Percentiles rank a stretch among this genome's conserved stretches.
Evolutionary conservation across 2,329 filamentous ascomycete species (phyloP).

Genomic region (Exophiala mesophila): DNA sequence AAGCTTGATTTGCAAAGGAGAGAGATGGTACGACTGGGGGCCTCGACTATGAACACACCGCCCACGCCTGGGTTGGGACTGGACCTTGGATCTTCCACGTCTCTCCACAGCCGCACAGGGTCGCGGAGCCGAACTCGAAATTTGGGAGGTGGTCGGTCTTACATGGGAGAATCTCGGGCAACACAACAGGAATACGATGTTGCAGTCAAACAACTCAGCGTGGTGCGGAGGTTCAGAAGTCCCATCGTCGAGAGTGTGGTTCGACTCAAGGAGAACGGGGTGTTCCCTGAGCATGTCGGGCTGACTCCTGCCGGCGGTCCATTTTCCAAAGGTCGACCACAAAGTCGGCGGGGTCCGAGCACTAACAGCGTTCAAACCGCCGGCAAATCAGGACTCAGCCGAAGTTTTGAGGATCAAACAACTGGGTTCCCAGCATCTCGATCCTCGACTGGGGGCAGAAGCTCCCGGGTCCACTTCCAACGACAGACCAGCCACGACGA

Average conservation of each 20-base stretch:
- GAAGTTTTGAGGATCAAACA: constrained; percentile 19
- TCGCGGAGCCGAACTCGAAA: constrained; percentile 23
- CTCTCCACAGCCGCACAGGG: constrained; percentile 29
- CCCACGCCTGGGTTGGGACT: constrained; percentile 34
- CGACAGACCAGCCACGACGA: constrained; percentile 27
- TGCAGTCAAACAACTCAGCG: constrained; percentile 38
- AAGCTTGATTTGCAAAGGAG: constrained; percentile 44
- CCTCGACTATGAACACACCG: constrained; percentile 41
- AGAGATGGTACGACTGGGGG: constrained; percentile 34
- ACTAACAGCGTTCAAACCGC: constrained; percentile 11
- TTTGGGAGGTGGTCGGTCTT: constrained; percentile 12
- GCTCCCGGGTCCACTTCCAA: constrained; percentile 23
- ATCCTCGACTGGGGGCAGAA: constrained; percentile 7
- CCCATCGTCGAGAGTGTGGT: constrained; percentile 41
- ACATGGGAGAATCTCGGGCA: constrained; percentile 29
- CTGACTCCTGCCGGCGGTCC: constrained; percentile 2
- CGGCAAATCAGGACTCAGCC: constrained; percentile 9
- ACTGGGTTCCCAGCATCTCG: constrained; percentile 10
- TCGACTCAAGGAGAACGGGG: constrained; percentile 29
- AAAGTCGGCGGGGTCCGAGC: constrained; percentile 21
- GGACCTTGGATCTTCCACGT: constrained; percentile 22
- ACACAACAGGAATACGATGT: constrained; percentile 42
- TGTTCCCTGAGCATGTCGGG: constrained; percentile 13
- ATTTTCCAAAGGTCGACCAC: constrained; percentile 19
- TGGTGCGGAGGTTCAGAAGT: constrained; percentile 43